A percentile compares a stretch with the other conserved stretches of the same genome.
Evolutionary conservation across 2,329 filamentous ascomycete genomes (phyloP).

Genomic region (Furcasterigmium furcatum): DNA sequence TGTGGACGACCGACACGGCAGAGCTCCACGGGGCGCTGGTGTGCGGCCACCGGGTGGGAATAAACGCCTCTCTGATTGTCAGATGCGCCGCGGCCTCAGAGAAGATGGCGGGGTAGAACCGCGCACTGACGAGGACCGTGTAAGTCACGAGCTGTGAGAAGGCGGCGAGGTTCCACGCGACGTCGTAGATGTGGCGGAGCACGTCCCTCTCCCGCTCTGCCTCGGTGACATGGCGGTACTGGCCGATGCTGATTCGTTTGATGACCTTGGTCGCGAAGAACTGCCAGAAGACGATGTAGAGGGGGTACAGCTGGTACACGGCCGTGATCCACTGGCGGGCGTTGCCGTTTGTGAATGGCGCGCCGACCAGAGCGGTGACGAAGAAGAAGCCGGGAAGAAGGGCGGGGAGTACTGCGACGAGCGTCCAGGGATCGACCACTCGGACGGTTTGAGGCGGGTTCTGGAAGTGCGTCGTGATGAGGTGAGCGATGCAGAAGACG

Average conservation of each 20-base stretch:
- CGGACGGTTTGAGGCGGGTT: background rate
- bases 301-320: background rate
- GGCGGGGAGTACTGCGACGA: background rate
- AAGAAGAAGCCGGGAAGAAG: background rate
- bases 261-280: background rate
- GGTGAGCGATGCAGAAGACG: background rate
- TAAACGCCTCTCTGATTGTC: background rate
- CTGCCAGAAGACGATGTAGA: background rate
- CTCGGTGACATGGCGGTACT: background rate
- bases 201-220: background rate
- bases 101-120: background rate
- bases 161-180: background rate
- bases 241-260: background rate
- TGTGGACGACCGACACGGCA: background rate
- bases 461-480: background rate
- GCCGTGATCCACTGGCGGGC: background rate
- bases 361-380: background rate
- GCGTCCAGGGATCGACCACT: background rate
- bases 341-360: background rate
- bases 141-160: background rate
- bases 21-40: background rate
- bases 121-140: background rate
- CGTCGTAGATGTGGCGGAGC: background rate
- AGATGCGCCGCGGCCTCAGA: background rate
- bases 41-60: background rate